Conservation (phyloP, 345 rosid species). For the Syzygium aqueum region DNA sequence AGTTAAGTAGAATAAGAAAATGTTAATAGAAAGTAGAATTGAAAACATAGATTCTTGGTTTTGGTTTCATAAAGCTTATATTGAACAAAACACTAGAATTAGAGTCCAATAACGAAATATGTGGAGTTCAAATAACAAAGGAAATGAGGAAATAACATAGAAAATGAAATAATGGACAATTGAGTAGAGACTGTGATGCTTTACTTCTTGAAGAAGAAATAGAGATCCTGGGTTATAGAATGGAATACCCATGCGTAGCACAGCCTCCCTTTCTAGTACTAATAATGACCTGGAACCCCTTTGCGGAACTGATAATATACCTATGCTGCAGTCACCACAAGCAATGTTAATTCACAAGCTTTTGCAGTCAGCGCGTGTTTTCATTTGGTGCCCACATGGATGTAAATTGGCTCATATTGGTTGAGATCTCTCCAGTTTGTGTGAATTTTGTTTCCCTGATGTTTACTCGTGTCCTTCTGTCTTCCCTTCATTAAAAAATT, state of each 20-base stretch:
- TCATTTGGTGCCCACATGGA: neutral
- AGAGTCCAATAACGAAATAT: neutral
- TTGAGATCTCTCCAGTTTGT: neutral
- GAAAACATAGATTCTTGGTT: neutral
- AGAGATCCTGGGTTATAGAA: neutral
- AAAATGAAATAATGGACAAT: neutral
- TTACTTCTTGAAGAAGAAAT: neutral
- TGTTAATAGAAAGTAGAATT: neutral
- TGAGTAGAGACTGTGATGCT: neutral
- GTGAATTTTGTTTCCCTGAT: neutral
- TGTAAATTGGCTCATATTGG: neutral
- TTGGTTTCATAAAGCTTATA: neutral
- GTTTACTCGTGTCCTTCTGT: neutral
- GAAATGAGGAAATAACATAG: neutral
- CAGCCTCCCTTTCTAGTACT: neutral
- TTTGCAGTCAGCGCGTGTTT: neutral
- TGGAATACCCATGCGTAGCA: neutral
- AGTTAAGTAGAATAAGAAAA: neutral
- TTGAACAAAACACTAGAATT: neutral
- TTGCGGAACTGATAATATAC: neutral
- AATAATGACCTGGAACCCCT: neutral
- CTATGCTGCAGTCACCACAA: neutral
- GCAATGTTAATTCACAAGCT: neutral
- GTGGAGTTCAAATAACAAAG: neutral
- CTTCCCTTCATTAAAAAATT: neutral